A percentile compares a stretch with the other conserved stretches of the same genome.
These are phyloP conservation scores for Hippophae tibetana DNA, from an alignment of 306 rosid genomes.

Conservation along the genomic window DNA sequence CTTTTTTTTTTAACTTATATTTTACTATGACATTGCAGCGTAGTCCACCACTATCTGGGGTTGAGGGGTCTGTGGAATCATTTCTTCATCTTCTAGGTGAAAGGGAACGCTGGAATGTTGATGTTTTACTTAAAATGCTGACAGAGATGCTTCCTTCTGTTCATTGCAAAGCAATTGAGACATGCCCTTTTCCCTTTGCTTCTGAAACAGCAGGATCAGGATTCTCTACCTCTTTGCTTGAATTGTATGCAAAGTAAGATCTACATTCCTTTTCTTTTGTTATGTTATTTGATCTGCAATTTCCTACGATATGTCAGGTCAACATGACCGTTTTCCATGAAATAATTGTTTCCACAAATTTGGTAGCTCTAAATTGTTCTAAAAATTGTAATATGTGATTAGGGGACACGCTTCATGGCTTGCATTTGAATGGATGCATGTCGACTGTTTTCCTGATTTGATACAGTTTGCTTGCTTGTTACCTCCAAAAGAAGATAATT, in stretches of 20 bases:
- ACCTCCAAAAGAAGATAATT: constrained; percentile 84
- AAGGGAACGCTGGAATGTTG: constrained; percentile 90
- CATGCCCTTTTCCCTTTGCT: constrained; percentile 60
- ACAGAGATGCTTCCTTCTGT: constrained; percentile 55
- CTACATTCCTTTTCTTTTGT: not conserved
- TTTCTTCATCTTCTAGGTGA: constrained; percentile 86
- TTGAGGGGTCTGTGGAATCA: constrained; percentile 93
- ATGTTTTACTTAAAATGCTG: constrained; percentile 69
- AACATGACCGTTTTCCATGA: constrained; percentile 14
- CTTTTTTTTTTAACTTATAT: constrained; percentile 9
- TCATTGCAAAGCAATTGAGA: constrained; percentile 58
- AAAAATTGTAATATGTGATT: constrained; percentile 25
- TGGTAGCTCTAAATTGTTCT: constrained; percentile 21
- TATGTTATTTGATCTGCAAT: not conserved
- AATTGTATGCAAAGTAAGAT: constrained; percentile 71
- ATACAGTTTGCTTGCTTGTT: constrained; percentile 71
- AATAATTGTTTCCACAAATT: constrained; percentile 14
- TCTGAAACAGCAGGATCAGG: constrained; percentile 41
- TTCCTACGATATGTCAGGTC: not conserved
- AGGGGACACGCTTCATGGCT: constrained; percentile 80
- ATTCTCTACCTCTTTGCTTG: constrained; percentile 64
- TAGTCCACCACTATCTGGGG: constrained; percentile 94
- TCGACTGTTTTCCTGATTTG: constrained; percentile 77
- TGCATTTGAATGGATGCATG: constrained; percentile 92
- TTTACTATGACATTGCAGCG: constrained; percentile 42